A percentile compares a stretch with the other conserved stretches of the same genome.
Conservation (phyloP, 345 rosid genomes). For the Pistacia atlantica region DNA sequence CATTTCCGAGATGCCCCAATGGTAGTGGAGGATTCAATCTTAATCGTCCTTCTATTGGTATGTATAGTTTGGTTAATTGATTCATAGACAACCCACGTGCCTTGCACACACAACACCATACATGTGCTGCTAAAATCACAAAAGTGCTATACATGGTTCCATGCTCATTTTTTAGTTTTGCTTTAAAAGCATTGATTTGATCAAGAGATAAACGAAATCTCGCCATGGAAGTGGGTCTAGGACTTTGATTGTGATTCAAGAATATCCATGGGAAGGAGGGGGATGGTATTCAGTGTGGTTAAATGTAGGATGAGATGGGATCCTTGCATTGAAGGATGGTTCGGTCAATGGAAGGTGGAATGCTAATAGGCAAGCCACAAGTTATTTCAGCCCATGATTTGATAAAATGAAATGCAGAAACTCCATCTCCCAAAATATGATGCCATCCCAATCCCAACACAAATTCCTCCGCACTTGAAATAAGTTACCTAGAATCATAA, state of each 20-base stretch:
- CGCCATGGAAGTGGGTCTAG: background rate
- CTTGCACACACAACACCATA: conserved; percentile 34
- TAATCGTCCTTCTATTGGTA: background rate
- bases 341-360: conserved; percentile 24
- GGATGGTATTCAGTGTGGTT: conserved; percentile 23
- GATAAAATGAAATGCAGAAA: conserved; percentile 17
- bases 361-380: conserved; percentile 10
- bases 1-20: conserved; percentile 46
- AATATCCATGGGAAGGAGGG: background rate
- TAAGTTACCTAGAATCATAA: conserved; percentile 19
- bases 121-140: conserved; percentile 25
- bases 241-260: background rate
- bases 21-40: conserved; percentile 34
- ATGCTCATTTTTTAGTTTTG: background rate
- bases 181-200: conserved; percentile 24
- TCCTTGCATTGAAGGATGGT: conserved; percentile 6
- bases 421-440: conserved; percentile 29
- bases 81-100: conserved; percentile 15
- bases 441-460: conserved; percentile 23
- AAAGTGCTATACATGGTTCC: conserved; percentile 16
- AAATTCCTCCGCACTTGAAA: conserved; percentile 37
- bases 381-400: conserved; percentile 31
- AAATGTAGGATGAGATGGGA: conserved; percentile 19
- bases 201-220: conserved; percentile 15
- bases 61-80: conserved; percentile 13